Percentiles rank a stretch among this genome's conserved stretches.
Evolutionary conservation across 2,329 filamentous ascomycete genomes (phyloP).

Genomic region (Fusarium clavum): DNA sequence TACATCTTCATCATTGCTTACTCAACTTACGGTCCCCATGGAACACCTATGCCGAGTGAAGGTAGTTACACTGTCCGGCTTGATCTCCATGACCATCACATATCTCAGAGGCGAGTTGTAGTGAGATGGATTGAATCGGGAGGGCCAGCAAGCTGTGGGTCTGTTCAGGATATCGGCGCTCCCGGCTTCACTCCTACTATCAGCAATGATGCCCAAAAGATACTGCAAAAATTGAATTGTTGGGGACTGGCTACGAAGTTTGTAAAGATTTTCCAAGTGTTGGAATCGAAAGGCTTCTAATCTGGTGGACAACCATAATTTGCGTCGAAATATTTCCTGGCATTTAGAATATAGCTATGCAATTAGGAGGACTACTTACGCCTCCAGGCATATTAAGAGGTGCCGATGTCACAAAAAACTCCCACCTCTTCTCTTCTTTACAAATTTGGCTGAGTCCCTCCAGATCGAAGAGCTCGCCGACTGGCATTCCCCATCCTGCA

Average conservation of each 20-base stretch:
- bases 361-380: conserved; percentile 6
- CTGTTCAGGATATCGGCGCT: not conserved
- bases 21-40: not conserved
- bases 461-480: not conserved
- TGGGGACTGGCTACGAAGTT: conserved; percentile 1
- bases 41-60: not conserved
- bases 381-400: conserved; percentile 12
- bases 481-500: conserved; percentile 4
- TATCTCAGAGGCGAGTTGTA: not conserved
- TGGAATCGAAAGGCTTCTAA: not conserved
- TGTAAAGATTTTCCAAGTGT: not conserved
- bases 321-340: not conserved
- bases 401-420: conserved; percentile 3
- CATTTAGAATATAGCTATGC: conserved; percentile 9
- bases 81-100: not conserved
- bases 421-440: conserved; percentile 3
- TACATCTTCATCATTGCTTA: conserved; percentile 8
- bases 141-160: not conserved
- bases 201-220: conserved; percentile 1
- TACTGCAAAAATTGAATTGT: not conserved
- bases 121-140: conserved; percentile 4
- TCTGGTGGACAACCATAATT: accelerated
- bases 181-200: not conserved
- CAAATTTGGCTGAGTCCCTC: not conserved
- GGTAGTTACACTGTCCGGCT: not conserved